Conservation (phyloP, 2,329 filamentous ascomycete genomes). For the Conoideocrella luteorostrata region DNA sequence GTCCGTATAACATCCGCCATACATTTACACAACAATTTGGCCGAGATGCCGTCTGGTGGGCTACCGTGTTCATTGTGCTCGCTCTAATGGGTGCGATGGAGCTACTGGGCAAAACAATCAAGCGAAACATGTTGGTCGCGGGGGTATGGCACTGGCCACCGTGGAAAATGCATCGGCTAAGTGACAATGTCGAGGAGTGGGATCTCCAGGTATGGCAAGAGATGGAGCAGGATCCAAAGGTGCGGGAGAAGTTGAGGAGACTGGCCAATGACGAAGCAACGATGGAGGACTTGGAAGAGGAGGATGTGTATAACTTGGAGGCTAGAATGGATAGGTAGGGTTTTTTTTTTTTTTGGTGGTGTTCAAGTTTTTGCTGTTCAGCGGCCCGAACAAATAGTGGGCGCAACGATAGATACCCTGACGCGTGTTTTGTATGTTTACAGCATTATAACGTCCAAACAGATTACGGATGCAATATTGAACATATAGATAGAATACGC, state of each 20-base stretch:
- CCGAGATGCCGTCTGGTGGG: slow-evolving; percentile 66
- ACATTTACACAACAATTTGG: slow-evolving; percentile 65
- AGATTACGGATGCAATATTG: no score
- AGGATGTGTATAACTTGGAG: slow-evolving; percentile 9
- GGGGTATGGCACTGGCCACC: slow-evolving; percentile 43
- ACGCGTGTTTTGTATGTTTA: no score
- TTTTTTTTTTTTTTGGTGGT: not conserved
- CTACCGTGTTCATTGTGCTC: slow-evolving; percentile 58
- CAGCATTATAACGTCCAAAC: no score
- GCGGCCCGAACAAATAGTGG: no score
- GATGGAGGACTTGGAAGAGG: slow-evolving; percentile 18
- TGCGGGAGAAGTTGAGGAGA: slow-evolving; percentile 34
- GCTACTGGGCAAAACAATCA: slow-evolving; percentile 47
- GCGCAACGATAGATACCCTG: no score
- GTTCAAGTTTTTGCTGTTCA: not conserved
- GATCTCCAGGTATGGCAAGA: slow-evolving; percentile 53
- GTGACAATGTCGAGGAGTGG: slow-evolving; percentile 41
- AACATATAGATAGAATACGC: no score
- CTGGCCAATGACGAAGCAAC: slow-evolving; percentile 31
- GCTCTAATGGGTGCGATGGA: slow-evolving; percentile 58
- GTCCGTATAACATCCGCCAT: slow-evolving; percentile 59
- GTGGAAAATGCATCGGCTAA: slow-evolving; percentile 29
- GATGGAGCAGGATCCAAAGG: slow-evolving; percentile 44
- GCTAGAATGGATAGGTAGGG: slow-evolving; percentile 5
- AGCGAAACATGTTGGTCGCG: slow-evolving; percentile 38